Evolutionary conservation across 306 rosid species (phyloP).

Genomic region (Fagus crenata): DNA sequence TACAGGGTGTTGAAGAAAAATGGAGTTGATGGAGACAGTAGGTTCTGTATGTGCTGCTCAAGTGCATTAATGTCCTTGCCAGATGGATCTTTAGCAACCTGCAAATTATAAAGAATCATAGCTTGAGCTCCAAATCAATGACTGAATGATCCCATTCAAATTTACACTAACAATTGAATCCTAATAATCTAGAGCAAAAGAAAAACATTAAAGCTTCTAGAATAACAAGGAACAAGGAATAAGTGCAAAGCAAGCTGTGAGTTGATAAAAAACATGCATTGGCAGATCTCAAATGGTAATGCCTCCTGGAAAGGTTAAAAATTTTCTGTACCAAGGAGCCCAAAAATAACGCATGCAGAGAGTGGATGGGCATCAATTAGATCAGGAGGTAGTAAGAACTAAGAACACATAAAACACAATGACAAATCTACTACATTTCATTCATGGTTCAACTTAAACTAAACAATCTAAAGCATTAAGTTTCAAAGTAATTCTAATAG

Average conservation of each 20-base stretch:
- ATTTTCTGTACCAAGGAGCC: not conserved
- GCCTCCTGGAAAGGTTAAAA: not conserved
- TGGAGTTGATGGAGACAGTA: conserved; percentile 72
- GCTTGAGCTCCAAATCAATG: not conserved
- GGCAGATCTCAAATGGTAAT: not conserved
- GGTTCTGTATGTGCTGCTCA: conserved; percentile 77
- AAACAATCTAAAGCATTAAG: not conserved
- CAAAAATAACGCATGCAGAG: not conserved
- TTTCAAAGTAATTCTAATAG: not conserved
- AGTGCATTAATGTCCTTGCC: conserved; percentile 76
- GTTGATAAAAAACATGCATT: not conserved
- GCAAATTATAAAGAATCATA: conserved; percentile 16
- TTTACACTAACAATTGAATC: not conserved
- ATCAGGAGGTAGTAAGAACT: not conserved
- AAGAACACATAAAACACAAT: not conserved
- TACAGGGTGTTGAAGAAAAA: conserved; percentile 81
- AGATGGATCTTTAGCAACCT: conserved; percentile 84
- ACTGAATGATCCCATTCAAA: not conserved
- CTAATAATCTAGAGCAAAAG: not conserved
- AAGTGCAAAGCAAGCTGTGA: not conserved
- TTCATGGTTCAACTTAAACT: conserved; percentile 1
- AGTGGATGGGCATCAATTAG: not conserved
- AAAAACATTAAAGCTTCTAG: not conserved
- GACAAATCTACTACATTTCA: not conserved
- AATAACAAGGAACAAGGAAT: not conserved